Base-by-base conservation (phyloP, 805 yeast genomes). In the Kodamaea nitidulidarum region DNA sequence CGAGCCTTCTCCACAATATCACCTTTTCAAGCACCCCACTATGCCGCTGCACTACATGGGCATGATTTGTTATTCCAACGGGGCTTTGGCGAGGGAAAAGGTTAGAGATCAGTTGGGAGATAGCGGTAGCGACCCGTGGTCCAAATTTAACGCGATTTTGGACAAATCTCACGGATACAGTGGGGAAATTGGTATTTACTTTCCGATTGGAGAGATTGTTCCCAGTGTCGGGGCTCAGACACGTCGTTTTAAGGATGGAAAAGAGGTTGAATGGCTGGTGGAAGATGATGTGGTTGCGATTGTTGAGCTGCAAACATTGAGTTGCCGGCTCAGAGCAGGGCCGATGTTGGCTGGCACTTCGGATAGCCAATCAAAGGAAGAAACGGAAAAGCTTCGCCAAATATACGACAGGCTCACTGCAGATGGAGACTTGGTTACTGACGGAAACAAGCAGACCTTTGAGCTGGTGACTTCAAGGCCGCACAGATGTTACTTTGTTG, bases 61-160 rank as follows among this genome's bases (percentile, higher is more conserved):
- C 15, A 88, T 88, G 97, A 77, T 90, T 39, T 88, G 97, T 58
- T 88, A 88, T 59, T 84, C 95, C 54, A 88, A 88, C 57, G 96
- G 97, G 0, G 76, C 96, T 0, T 64, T 88, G 35, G 95, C 96
- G 0, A 70, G 97, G 47, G 96, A 88, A 52, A 70, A 72, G 41
- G 70, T 88, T 8, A 70, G 93, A 36, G 82, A 88, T 58, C 67
- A 63, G 14, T 16, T 38, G 11, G 21, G 15, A 30, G 12, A 12
- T 10, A 18, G 53, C 10, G 48, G 51, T 2, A 57, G 58, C 4
- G 21, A 15, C 32, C 12, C 20, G 12, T 84, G 91, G 91, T 66
- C 69, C 34, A 61, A 70, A 44, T 84, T 84, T 50, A 75, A 81
- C 52, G 69, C 71, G 33, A 61, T 83, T 3, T 56, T 82, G 41